A percentile compares a stretch with the other conserved stretches of the same genome.
Evolutionary conservation across 164 flowering plant genomes (phyloP).

Genomic region (Chloranthus sessilifolius): DNA sequence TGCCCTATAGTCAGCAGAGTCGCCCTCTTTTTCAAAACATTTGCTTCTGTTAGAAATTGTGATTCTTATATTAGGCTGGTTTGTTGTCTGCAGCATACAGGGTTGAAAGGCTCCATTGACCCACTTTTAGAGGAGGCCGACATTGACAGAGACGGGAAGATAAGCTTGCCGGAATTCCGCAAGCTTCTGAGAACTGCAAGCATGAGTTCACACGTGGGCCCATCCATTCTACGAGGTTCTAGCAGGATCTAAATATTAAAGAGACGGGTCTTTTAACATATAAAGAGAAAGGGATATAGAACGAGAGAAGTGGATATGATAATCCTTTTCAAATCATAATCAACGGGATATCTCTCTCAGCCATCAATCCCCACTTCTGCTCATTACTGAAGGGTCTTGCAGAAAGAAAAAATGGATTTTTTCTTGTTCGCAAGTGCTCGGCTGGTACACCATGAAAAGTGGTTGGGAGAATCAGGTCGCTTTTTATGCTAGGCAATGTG

Average conservation of each 20-base stretch:
- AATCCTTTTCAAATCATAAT: too few relatives aligned
- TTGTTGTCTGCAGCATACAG: slow-evolving; percentile 57
- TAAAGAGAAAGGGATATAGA: neutral
- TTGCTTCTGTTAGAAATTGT: too few relatives aligned
- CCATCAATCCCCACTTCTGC: too few relatives aligned
- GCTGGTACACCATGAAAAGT: neutral
- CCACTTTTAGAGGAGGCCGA: slow-evolving; percentile 97
- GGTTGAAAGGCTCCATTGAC: slow-evolving; percentile 81
- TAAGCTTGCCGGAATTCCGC: slow-evolving; percentile 84
- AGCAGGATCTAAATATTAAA: slow-evolving; percentile 26
- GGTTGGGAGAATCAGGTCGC: slow-evolving; percentile 3
- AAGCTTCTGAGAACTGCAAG: slow-evolving; percentile 91
- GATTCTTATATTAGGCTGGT: too few relatives aligned
- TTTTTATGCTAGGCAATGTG: too few relatives aligned
- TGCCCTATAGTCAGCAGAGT: too few relatives aligned
- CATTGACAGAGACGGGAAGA: slow-evolving; percentile 90
- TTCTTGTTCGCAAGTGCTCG: too few relatives aligned
- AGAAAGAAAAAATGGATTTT: too few relatives aligned
- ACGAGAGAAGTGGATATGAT: neutral
- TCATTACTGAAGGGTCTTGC: too few relatives aligned
- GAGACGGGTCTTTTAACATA: too few relatives aligned
- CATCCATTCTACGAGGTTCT: slow-evolving; percentile 30
- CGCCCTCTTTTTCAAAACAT: too few relatives aligned
- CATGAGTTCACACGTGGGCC: slow-evolving; percentile 52
- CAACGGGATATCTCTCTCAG: too few relatives aligned